Evolutionary conservation across 257 asterid species (phyloP).

Genomic region (Capsicum chinense): DNA sequence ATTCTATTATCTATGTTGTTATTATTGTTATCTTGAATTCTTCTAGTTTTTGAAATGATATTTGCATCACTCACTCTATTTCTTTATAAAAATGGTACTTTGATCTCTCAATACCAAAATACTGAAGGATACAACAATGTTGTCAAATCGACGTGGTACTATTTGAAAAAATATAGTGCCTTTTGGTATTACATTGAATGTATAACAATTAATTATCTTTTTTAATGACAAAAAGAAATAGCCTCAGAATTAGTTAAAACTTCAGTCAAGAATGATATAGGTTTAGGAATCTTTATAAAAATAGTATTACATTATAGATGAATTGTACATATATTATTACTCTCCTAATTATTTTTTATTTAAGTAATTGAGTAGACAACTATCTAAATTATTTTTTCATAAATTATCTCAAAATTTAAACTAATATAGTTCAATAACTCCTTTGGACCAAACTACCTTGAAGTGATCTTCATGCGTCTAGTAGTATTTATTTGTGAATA

Average conservation of each 20-base stretch:
- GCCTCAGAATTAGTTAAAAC: background rate
- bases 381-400: background rate
- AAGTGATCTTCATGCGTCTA: constrained; percentile 1
- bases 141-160: background rate
- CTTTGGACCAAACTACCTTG: background rate
- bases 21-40: no score
- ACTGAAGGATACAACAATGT: background rate
- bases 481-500: background rate
- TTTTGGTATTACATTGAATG: background rate
- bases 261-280: no score
- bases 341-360: no score
- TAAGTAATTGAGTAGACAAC: background rate
- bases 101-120: background rate
- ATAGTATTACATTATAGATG: background rate
- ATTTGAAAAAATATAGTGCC: background rate
- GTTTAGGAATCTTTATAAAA: background rate
- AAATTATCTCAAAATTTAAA: background rate
- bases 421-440: background rate
- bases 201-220: background rate
- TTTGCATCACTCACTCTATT: background rate
- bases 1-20: no score
- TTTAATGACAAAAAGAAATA: no score
- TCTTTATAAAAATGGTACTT: background rate
- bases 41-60: no score
- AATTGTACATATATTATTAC: no score